These are phyloP conservation scores for Citrullus colocynthis DNA, from an alignment of 306 rosid species.

Conservation along the genomic window DNA sequence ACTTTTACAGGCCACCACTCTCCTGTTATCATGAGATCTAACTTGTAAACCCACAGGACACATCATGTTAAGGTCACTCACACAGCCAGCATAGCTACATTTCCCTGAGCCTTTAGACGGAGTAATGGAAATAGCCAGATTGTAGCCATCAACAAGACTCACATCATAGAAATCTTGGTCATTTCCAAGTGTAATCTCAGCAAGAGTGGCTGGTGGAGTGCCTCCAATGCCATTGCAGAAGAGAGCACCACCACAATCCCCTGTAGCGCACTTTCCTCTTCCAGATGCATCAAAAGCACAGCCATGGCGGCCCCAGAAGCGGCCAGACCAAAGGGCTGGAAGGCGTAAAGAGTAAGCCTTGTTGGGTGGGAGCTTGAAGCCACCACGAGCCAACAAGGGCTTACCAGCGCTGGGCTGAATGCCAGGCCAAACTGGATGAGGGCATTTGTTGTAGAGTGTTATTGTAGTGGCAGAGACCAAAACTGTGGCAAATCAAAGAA, in stretches of 20 bases:
- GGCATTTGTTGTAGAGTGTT: slow-evolving; percentile 56
- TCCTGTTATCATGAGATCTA: slow-evolving; percentile 36
- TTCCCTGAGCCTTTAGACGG: slow-evolving; percentile 68
- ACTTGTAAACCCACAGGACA: slow-evolving; percentile 89
- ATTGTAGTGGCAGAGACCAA: slow-evolving; percentile 25
- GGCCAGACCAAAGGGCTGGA: slow-evolving; percentile 90
- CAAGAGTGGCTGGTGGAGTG: slow-evolving; percentile 72
- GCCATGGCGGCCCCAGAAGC: slow-evolving; percentile 96
- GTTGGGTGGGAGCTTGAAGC: slow-evolving; percentile 57
- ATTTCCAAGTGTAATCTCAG: slow-evolving; percentile 71
- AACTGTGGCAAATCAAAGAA: background rate
- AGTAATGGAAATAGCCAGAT: slow-evolving; percentile 59
- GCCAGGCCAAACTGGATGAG: slow-evolving; percentile 90
- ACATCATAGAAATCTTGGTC: slow-evolving; percentile 93
- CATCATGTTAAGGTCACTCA: slow-evolving; percentile 73
- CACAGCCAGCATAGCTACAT: slow-evolving; percentile 80
- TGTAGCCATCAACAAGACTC: slow-evolving; percentile 87
- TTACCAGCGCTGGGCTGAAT: slow-evolving; percentile 79
- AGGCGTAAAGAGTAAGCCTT: slow-evolving; percentile 43
- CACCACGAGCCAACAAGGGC: slow-evolving; percentile 75
- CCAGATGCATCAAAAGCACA: slow-evolving; percentile 76
- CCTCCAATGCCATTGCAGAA: slow-evolving; percentile 86
- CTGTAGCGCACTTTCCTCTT: slow-evolving; percentile 75
- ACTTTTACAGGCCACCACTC: slow-evolving; percentile 77
- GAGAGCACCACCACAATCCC: slow-evolving; percentile 83